Evolutionary conservation across 2,329 filamentous ascomycete species (phyloP).

Genomic region (Tolypocladium cylindrosporum): DNA sequence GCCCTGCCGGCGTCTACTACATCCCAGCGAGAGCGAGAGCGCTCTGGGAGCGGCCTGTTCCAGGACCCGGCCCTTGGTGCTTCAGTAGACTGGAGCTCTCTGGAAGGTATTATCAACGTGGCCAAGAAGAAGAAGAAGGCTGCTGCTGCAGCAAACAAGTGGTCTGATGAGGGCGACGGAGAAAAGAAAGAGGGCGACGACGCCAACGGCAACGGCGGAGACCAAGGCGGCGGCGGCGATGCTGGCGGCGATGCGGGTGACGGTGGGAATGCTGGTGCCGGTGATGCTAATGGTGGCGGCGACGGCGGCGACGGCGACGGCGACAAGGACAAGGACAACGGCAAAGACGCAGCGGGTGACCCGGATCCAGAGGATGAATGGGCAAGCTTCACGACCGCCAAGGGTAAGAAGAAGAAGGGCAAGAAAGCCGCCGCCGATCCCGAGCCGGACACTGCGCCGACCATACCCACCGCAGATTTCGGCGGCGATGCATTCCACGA

Average conservation of each 20-base stretch:
- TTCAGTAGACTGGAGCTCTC: constrained; percentile 10
- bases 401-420: constrained; percentile 31
- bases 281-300: not conserved
- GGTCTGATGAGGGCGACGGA: constrained; percentile 4
- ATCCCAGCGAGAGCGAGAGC: not conserved
- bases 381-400: constrained; percentile 14
- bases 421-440: constrained; percentile 14
- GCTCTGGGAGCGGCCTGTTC: constrained; percentile 6
- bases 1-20: not conserved
- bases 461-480: constrained; percentile 24
- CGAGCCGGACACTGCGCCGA: constrained; percentile 17
- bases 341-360: constrained; percentile 23
- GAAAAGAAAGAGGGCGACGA: constrained; percentile 6
- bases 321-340: constrained; percentile 12
- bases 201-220: constrained; percentile 2
- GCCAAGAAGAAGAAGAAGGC: constrained; percentile 12
- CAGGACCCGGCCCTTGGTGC: constrained; percentile 12
- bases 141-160: constrained; percentile 2
- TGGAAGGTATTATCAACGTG: constrained; percentile 6
- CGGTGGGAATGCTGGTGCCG: constrained; percentile 1
- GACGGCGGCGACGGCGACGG: constrained; percentile 2
- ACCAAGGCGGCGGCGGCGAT: not conserved
- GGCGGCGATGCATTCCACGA: constrained; percentile 52
- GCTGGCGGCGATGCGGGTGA: not conserved
- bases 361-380: constrained; percentile 26